Evolutionary conservation across 352 stramenopile species (phyloP).

Genomic region (Phytopythium ostracodes): DNA sequence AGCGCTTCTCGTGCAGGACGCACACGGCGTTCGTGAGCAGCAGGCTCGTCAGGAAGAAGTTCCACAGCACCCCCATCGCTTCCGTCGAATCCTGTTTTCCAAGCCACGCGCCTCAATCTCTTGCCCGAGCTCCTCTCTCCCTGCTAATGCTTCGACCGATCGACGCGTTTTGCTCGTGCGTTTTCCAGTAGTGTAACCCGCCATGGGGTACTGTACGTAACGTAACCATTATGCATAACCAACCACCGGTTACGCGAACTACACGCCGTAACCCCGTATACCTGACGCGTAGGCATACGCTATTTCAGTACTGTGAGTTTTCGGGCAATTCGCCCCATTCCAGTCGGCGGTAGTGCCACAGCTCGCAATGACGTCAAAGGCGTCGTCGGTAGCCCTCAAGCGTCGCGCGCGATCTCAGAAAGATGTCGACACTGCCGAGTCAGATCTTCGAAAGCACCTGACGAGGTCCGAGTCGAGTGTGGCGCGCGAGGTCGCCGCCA

Average conservation of each 20-base stretch:
- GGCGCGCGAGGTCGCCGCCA: conserved; percentile 8
- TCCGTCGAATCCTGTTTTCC: not conserved
- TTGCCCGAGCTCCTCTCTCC: not conserved
- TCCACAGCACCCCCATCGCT: conserved; percentile 82
- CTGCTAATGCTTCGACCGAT: not conserved
- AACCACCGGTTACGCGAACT: too few relatives aligned
- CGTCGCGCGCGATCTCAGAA: not conserved
- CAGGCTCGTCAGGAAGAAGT: conserved; percentile 85
- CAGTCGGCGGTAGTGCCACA: not conserved
- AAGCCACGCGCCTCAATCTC: not conserved
- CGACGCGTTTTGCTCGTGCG: not conserved
- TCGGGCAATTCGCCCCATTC: not conserved
- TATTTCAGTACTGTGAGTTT: too few relatives aligned
- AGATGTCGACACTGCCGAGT: not conserved
- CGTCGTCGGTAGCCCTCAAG: conserved; percentile 1
- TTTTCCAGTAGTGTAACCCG: not conserved
- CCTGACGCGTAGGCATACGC: too few relatives aligned
- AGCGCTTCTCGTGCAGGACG: conserved; percentile 87
- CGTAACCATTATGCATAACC: too few relatives aligned
- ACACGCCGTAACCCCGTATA: too few relatives aligned
- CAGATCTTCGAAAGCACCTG: not conserved
- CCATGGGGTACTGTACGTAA: too few relatives aligned
- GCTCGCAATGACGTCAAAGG: not conserved
- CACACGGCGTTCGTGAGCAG: conserved; percentile 84
- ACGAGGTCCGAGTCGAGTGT: conserved; percentile 2